These are phyloP conservation scores for Talaromyces marneffei DNA, from an alignment of 2,329 filamentous ascomycete species.

Conservation along the genomic window DNA sequence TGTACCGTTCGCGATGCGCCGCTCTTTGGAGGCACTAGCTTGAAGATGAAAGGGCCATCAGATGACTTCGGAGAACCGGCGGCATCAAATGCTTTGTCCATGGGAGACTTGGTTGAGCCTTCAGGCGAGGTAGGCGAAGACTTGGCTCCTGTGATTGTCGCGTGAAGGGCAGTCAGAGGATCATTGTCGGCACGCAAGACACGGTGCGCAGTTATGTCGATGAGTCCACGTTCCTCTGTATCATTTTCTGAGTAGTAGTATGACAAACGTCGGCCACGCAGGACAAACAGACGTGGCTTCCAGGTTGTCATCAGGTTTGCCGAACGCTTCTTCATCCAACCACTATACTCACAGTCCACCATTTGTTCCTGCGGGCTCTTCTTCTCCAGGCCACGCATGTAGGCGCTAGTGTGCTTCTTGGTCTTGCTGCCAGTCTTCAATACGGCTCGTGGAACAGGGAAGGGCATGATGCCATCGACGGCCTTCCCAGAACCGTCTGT, in stretches of 20 bases:
- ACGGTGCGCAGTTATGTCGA: slow-evolving; percentile 95
- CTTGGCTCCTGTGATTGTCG: slow-evolving; percentile 82
- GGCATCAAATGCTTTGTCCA: slow-evolving; percentile 27
- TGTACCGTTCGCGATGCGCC: slow-evolving; percentile 87
- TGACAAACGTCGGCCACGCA: slow-evolving; percentile 81
- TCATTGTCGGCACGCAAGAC: slow-evolving; percentile 94
- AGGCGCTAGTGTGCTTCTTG: slow-evolving; percentile 94
- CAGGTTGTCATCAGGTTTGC: slow-evolving; percentile 94
- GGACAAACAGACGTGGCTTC: slow-evolving; percentile 93
- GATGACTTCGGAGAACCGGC: slow-evolving; percentile 26
- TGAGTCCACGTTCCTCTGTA: slow-evolving; percentile 86
- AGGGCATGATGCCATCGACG: slow-evolving; percentile 45
- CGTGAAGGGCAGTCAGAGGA: slow-evolving; percentile 81
- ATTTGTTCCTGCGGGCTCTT: slow-evolving; percentile 79
- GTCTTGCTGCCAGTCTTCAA: slow-evolving; percentile 54
- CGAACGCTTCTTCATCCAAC: slow-evolving; percentile 99
- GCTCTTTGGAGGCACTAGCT: slow-evolving; percentile 82
- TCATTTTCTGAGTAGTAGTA: slow-evolving; percentile 97
- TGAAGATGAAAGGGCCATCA: slow-evolving; percentile 82
- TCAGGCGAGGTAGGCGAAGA: slow-evolving; percentile 53
- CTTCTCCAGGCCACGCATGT: slow-evolving; percentile 77
- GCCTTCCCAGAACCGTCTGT: slow-evolving; percentile 53
- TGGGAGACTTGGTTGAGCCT: slow-evolving; percentile 34
- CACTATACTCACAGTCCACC: slow-evolving; percentile 80
- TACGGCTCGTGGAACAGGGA: slow-evolving; percentile 47